A percentile compares a stretch with the other conserved stretches of the same genome.
Conservation (phyloP, 23 red algal species). For the Gracilaria vermiculophylla region DNA sequence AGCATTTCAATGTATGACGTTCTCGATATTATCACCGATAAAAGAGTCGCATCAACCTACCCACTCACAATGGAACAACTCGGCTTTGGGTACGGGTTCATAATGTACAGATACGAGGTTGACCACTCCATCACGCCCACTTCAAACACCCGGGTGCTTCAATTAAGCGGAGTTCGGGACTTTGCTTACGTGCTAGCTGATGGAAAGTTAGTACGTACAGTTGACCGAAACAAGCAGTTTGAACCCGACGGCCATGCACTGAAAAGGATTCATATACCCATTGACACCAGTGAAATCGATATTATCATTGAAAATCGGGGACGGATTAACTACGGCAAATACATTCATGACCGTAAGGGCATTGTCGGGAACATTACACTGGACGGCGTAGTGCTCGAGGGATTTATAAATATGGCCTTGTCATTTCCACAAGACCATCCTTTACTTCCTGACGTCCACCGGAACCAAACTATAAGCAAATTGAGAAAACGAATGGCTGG, state of each 20-base stretch:
- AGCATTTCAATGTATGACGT: constrained; percentile 21
- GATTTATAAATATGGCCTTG: constrained; percentile 20
- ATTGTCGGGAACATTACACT: constrained; percentile 45
- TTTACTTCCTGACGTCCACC: neutral
- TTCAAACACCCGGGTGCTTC: neutral
- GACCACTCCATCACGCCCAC: neutral
- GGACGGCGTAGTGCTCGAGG: neutral
- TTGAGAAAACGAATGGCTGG: constrained; percentile 26
- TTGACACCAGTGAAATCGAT: constrained; percentile 2
- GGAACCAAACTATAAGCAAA: constrained; percentile 21
- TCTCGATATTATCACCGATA: constrained; percentile 38
- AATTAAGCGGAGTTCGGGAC: constrained; percentile 35
- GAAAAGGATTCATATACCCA: constrained; percentile 10
- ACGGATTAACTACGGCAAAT: constrained; percentile 46
- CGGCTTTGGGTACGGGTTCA: constrained; percentile 33
- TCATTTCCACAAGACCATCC: constrained; percentile 68
- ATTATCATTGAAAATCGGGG: constrained; percentile 54
- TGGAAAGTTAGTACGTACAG: constrained; percentile 11
- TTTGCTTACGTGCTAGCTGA: constrained; percentile 43
- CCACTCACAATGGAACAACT: constrained; percentile 26
- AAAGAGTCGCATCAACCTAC: neutral
- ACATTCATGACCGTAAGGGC: constrained; percentile 52
- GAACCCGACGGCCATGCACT: constrained; percentile 6
- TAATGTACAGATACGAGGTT: constrained; percentile 30
- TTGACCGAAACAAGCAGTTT: constrained; percentile 31